Evolutionary conservation across 2,329 filamentous ascomycete species (phyloP).

Genomic region (Teratosphaeriaceae sp.): DNA sequence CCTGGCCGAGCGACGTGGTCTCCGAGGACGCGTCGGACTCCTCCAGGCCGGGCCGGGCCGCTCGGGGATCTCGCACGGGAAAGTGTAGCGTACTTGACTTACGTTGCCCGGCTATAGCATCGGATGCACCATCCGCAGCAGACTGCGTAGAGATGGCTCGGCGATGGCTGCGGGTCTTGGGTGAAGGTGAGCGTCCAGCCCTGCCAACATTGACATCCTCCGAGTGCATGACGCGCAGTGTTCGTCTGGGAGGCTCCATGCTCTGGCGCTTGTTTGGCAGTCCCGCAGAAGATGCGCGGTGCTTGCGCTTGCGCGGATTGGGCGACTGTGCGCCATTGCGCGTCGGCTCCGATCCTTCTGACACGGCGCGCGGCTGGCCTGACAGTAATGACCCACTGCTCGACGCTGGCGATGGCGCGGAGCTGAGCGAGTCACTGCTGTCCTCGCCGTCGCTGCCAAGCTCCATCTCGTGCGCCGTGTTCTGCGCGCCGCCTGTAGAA

Average conservation of each 20-base stretch:
- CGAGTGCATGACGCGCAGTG: conserved; percentile 22
- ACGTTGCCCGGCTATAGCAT: conserved; percentile 21
- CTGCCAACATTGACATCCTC: conserved; percentile 18
- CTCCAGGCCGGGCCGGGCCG: conserved; percentile 44
- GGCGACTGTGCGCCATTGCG: conserved; percentile 19
- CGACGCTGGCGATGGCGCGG: conserved; percentile 22
- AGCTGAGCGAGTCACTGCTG: conserved; percentile 27
- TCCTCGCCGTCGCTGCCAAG: conserved; percentile 15
- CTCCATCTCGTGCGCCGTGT: conserved; percentile 16
- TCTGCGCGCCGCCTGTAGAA: conserved; percentile 3
- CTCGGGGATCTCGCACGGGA: conserved; percentile 25
- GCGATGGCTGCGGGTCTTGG: conserved; percentile 52
- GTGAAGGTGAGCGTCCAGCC: conserved; percentile 51
- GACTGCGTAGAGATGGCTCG: conserved; percentile 60
- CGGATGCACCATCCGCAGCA: conserved; percentile 46
- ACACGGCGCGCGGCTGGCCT: conserved; percentile 18
- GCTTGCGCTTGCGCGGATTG: conserved; percentile 33
- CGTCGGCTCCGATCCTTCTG: conserved; percentile 19
- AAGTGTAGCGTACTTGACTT: conserved; percentile 46
- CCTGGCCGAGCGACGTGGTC: conserved; percentile 51
- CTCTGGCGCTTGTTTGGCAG: conserved; percentile 28
- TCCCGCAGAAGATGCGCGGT: conserved; percentile 29
- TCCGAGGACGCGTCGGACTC: conserved; percentile 51
- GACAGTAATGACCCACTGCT: conserved; percentile 16
- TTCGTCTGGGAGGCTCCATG: conserved; percentile 21